phyloP scores from a whole-genome alignment of 495 filamentous ascomycete species.

The Aspergillus saccharolyticus region DNA sequence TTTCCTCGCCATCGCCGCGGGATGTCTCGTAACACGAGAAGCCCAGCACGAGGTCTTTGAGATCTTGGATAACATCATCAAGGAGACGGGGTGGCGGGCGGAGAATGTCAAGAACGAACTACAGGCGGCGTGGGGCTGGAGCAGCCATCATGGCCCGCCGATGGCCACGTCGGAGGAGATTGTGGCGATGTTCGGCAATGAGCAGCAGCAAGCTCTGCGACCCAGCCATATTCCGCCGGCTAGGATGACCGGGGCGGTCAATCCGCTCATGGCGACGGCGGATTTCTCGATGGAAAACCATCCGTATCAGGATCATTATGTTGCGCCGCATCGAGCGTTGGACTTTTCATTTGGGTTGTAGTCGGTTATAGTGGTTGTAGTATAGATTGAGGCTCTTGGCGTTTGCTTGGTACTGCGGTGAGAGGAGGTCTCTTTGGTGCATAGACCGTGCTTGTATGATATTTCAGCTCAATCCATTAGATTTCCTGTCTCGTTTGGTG shows the following conservation, averaged over 20 bases:
- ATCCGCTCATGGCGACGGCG: constrained; percentile 60
- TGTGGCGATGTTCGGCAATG: constrained; percentile 11
- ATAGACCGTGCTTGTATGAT: too few species aligned
- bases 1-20: constrained; percentile 74
- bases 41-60: constrained; percentile 82
- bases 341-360: constrained; percentile 20
- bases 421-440: too few species aligned
- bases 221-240: constrained; percentile 19
- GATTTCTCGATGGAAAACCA: constrained; percentile 71
- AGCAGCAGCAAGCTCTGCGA: constrained; percentile 21
- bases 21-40: constrained; percentile 58
- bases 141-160: constrained; percentile 26
- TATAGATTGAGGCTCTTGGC: too few species aligned
- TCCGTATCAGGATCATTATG: constrained; percentile 67
- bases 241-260: constrained; percentile 48
- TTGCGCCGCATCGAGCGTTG: constrained; percentile 33
- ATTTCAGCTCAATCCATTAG: too few species aligned
- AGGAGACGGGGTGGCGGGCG: constrained; percentile 73
- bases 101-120: constrained; percentile 63
- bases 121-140: constrained; percentile 75
- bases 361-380: constrained; percentile 9
- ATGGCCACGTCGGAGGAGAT: constrained; percentile 5
- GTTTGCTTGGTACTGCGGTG: not conserved
- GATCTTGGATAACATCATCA: constrained; percentile 69
- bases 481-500: too few species aligned